phyloP scores from a whole-genome alignment of 768 basidiomycete species.

The Lepiota subincarnata region DNA sequence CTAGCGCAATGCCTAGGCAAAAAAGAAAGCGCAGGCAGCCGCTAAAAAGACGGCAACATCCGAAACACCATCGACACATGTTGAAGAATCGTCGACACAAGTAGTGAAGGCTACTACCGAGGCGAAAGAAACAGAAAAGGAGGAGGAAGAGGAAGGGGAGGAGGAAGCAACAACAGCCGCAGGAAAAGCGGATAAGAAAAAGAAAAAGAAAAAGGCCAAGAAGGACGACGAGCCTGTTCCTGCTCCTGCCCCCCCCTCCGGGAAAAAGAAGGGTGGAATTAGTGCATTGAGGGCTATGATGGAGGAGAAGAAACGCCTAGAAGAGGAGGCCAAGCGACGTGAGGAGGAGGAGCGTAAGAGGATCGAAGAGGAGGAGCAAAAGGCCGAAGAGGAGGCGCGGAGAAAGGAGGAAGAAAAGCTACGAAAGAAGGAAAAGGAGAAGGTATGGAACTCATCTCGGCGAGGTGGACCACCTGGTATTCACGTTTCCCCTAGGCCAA shows the following conservation, averaged over 20 bases:
- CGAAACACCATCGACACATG: constrained; percentile 10
- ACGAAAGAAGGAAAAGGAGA: constrained; percentile 84
- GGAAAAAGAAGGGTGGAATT: constrained; percentile 76
- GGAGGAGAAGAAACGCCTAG: constrained; percentile 86
- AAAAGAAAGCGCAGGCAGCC: constrained; percentile 91
- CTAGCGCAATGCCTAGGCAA: constrained; percentile 51
- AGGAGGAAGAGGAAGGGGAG: constrained; percentile 50
- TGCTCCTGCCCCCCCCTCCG: constrained; percentile 37
- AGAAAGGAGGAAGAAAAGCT: constrained; percentile 81
- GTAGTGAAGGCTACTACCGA: constrained; percentile 12
- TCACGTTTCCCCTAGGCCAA: constrained; percentile 55
- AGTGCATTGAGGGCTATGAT: constrained; percentile 84
- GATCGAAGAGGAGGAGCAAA: constrained; percentile 88
- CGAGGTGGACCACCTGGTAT: not conserved
- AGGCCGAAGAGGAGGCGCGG: constrained; percentile 70
- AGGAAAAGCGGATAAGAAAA: constrained; percentile 64
- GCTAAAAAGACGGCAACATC: constrained; percentile 62
- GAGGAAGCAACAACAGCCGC: constrained; percentile 43
- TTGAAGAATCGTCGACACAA: constrained; percentile 23
- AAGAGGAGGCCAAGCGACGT: constrained; percentile 71
- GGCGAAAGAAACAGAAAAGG: constrained; percentile 26
- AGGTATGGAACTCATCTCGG: constrained; percentile 39
- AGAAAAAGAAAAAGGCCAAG: constrained; percentile 84
- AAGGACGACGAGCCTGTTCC: constrained; percentile 49
- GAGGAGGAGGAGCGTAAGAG: constrained; percentile 77